Base-by-base conservation (phyloP, 2,329 filamentous ascomycete species). In the Biscogniauxia marginata region DNA sequence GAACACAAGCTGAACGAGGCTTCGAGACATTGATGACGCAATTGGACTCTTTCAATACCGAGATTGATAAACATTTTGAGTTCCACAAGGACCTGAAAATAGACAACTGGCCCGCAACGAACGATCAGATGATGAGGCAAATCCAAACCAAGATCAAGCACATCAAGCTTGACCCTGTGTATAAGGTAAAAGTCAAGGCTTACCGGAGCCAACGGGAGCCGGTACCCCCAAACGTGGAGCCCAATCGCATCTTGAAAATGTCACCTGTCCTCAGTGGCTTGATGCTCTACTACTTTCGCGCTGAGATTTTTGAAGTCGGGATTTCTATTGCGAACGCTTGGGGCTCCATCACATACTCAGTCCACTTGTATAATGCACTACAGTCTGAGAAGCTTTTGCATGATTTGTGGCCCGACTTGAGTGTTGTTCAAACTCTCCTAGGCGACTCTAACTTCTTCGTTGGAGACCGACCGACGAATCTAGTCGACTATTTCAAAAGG, bases 361-460 rank as follows among this genome's bases (percentile, higher is more conserved):
- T 56, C 1, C 77, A 81, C 50, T 60, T 80, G 0, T 79, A 79
- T 66, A 74, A 76, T 50, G 75, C 76, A 1, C 54, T 73, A 0
- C 50, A 52, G 3, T 52, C 64, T 7, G 70, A 75, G 53, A 65
- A 65, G 1, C 53, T 72, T 1, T 23, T 73, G 1, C 11, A 45
- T 0, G 16, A 56, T 1, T 4, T 18, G 4, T 79, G 77, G 77
- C 49, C 55, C 1, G 77, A 79, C 58, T 75, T 80, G 70, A 71
- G 76, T 1, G 13, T 74, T 5, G 47, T 68, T 1, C 56, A 69
- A 2, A 24, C 21, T 0, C 5, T 72, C 0, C 67, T 77, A 16
- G 67, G 67, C 2, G 39, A 60, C 0, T 58, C 67, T 1, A 66
- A 57, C 11, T 68, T 79, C 52, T 79, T 74, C 49, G 65, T 74